These are phyloP conservation scores for Fusarium brevicatenulatum DNA, from an alignment of 2,329 filamentous ascomycete genomes.

Conservation along the genomic window DNA sequence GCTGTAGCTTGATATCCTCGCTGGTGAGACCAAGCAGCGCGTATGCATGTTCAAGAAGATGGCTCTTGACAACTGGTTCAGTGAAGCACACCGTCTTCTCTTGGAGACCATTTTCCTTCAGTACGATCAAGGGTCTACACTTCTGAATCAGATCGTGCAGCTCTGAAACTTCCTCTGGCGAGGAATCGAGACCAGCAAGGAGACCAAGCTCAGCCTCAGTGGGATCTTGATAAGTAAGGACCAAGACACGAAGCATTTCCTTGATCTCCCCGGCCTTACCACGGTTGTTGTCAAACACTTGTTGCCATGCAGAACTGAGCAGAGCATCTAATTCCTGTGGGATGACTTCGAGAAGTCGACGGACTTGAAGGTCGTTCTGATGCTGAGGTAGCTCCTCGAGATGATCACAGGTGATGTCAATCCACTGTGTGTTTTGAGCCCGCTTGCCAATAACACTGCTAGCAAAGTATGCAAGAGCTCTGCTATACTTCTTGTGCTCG, in stretches of 20 bases:
- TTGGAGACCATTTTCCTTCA: conserved; percentile 31
- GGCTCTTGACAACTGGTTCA: conserved; percentile 49
- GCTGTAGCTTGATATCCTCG: conserved; percentile 54
- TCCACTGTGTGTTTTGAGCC: conserved; percentile 57
- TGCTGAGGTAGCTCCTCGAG: conserved; percentile 52
- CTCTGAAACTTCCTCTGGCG: conserved; percentile 47
- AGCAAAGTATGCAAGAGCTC: conserved; percentile 54
- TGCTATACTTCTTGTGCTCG: conserved; percentile 53
- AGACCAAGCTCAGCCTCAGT: conserved; percentile 52
- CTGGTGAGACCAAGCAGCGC: conserved; percentile 47
- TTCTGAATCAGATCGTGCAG: conserved; percentile 50
- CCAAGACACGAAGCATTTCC: conserved; percentile 54
- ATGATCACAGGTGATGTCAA: conserved; percentile 55
- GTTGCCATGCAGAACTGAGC: conserved; percentile 52
- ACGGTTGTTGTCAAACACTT: conserved; percentile 49
- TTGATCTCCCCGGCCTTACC: conserved; percentile 52
- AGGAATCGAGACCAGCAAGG: conserved; percentile 49
- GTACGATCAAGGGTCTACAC: conserved; percentile 51
- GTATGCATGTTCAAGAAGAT: conserved; percentile 53
- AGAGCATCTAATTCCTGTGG: conserved; percentile 53
- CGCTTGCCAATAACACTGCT: conserved; percentile 55
- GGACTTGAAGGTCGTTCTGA: conserved; percentile 52
- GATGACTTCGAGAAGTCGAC: conserved; percentile 51
- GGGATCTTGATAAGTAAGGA: conserved; percentile 55
- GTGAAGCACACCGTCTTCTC: conserved; percentile 24